Conservation (phyloP, 768 basidiomycete genomes). For the Lactifluus echinatus region DNA sequence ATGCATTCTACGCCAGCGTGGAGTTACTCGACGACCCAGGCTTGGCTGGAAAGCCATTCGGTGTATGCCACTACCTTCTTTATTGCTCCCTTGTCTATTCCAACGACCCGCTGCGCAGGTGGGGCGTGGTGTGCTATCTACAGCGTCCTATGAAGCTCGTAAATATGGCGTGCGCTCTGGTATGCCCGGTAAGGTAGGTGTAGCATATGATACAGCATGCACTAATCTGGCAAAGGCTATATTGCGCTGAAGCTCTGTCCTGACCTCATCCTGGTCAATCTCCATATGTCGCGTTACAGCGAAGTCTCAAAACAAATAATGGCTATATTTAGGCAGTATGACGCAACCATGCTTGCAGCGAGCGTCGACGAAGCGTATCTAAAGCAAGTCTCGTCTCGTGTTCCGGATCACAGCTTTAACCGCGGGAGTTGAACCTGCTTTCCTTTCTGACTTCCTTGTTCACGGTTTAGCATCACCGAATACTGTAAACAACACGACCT, state of each 20-base stretch:
- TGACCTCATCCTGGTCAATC: constrained; percentile 61
- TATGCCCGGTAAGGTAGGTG: constrained; percentile 64
- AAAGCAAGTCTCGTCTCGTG: constrained; percentile 51
- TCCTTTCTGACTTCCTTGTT: not conserved
- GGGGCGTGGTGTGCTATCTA: constrained; percentile 75
- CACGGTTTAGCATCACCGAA: constrained; percentile 54
- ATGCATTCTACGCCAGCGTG: constrained; percentile 83
- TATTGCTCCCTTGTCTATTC: no score
- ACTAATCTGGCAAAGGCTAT: constrained; percentile 45
- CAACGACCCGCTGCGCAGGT: constrained; percentile 37
- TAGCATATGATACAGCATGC: not conserved
- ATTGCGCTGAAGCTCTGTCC: constrained; percentile 93
- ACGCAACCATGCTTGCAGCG: constrained; percentile 64
- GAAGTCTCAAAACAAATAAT: constrained; percentile 71
- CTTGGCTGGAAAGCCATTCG: constrained; percentile 67
- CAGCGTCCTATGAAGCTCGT: constrained; percentile 88
- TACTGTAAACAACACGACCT: constrained; percentile 68
- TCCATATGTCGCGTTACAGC: constrained; percentile 50
- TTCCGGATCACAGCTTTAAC: not conserved
- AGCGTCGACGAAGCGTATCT: constrained; percentile 89
- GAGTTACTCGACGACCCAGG: constrained; percentile 59
- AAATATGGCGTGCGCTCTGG: constrained; percentile 89
- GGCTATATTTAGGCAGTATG: constrained; percentile 56
- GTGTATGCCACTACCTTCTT: constrained; percentile 34
- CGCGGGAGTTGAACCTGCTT: not conserved